Evolutionary conservation across 306 rosid species (phyloP).

Genomic region (Lupinus albus): DNA sequence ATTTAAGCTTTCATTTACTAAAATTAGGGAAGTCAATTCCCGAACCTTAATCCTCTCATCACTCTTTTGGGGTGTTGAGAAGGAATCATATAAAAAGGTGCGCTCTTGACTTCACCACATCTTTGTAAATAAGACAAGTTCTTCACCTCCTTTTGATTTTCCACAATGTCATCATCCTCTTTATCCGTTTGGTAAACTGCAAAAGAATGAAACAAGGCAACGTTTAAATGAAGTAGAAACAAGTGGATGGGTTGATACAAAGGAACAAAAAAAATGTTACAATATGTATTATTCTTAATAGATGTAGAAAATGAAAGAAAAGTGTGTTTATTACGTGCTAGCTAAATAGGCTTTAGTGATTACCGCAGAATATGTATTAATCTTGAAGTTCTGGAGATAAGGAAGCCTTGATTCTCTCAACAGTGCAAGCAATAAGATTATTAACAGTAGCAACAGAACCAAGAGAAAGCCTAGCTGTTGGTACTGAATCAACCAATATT

Average conservation of each 20-base stretch:
- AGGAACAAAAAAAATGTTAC: no score
- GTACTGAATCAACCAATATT: slow-evolving; percentile 91
- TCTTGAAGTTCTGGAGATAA: slow-evolving; percentile 49
- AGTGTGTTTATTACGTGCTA: neutral
- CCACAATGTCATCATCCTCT: neutral
- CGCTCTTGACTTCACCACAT: slow-evolving; percentile 95
- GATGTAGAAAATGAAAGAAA: neutral
- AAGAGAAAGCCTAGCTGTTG: slow-evolving; percentile 90
- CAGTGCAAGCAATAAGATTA: slow-evolving; percentile 93
- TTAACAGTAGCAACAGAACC: slow-evolving; percentile 98
- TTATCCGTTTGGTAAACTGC: slow-evolving; percentile 48
- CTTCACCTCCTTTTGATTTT: slow-evolving; percentile 42
- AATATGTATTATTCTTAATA: no score
- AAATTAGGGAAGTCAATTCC: slow-evolving; percentile 88
- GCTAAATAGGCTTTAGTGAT: neutral
- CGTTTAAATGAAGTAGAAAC: neutral
- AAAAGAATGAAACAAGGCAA: neutral
- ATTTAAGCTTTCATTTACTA: slow-evolving; percentile 39
- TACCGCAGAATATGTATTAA: slow-evolving; percentile 25
- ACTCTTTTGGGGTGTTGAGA: slow-evolving; percentile 34
- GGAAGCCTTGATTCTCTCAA: slow-evolving; percentile 89
- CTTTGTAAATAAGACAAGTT: slow-evolving; percentile 42
- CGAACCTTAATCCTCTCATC: slow-evolving; percentile 79
- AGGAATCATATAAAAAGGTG: slow-evolving; percentile 81
- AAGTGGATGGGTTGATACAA: neutral